Evolutionary conservation across 179 eudicot species (phyloP).

Genomic region (Nepenthes alata): DNA sequence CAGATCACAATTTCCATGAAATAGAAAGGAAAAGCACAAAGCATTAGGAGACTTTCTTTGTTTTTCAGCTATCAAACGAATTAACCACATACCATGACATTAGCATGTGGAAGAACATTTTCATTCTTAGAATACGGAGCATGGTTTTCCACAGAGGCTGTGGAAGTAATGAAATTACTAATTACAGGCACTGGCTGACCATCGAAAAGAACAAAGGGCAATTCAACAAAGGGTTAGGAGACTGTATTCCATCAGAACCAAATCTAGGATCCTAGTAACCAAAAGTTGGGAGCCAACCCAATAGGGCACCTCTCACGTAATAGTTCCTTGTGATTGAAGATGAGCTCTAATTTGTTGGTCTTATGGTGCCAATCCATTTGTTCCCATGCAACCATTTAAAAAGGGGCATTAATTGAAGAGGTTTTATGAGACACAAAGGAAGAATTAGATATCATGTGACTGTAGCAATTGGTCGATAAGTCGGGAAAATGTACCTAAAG

Average conservation of each 20-base stretch:
- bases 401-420: too few relatives aligned
- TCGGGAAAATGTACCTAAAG: too few relatives aligned
- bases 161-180: constrained; percentile 15
- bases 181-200: constrained; percentile 23
- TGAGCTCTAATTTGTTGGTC: constrained; percentile 24
- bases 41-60: too few relatives aligned
- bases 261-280: constrained; percentile 44
- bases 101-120: constrained; percentile 26
- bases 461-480: too few relatives aligned
- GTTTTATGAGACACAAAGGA: too few relatives aligned
- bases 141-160: constrained; percentile 24
- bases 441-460: too few relatives aligned
- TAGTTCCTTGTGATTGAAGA: constrained; percentile 22
- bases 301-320: constrained; percentile 24
- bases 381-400: constrained; percentile 14
- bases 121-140: constrained; percentile 28
- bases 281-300: constrained; percentile 23
- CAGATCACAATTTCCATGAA: not conserved
- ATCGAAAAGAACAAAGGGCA: constrained; percentile 22
- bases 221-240: constrained; percentile 41
- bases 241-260: constrained; percentile 29
- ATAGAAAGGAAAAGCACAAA: not conserved
- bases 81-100: constrained; percentile 24
- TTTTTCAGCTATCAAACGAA: too few relatives aligned
- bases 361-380: constrained; percentile 18